phyloP scores from a whole-genome alignment of 345 rosid genomes.

The Corymbia maculata region DNA sequence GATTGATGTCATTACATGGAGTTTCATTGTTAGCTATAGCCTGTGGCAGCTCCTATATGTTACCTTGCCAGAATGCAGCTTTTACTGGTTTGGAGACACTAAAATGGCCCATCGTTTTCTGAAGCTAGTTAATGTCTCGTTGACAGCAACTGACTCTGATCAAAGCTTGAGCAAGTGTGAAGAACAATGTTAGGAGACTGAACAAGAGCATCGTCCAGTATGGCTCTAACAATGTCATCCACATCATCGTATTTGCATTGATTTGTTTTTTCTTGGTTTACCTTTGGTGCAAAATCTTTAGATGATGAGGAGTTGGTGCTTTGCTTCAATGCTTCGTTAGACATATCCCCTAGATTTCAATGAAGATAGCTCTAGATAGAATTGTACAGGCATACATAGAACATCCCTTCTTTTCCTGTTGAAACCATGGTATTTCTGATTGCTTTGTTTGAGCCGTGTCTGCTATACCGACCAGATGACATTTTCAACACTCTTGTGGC shows the following conservation, averaged over 20 bases:
- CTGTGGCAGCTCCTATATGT: not conserved
- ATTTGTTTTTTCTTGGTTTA: constrained; percentile 55
- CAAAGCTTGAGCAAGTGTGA: constrained; percentile 84
- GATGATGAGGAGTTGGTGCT: constrained; percentile 21
- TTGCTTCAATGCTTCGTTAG: not conserved
- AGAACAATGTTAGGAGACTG: constrained; percentile 81
- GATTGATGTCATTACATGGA: not conserved
- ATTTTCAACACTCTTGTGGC: not conserved
- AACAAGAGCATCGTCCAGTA: constrained; percentile 58
- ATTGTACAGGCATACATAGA: not conserved
- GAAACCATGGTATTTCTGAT: not conserved
- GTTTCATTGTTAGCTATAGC: not conserved
- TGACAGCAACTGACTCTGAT: constrained; percentile 77
- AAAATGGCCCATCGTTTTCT: not conserved
- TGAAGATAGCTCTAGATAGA: not conserved
- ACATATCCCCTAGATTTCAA: not conserved
- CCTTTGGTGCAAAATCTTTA: constrained; percentile 60
- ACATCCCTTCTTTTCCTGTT: not conserved
- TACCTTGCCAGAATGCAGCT: not conserved
- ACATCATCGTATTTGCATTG: constrained; percentile 63
- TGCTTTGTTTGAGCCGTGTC: not conserved
- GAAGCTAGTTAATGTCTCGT: not conserved
- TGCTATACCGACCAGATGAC: not conserved
- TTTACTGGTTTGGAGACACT: not conserved
- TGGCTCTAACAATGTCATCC: constrained; percentile 69